Conservation (phyloP, 805 yeast species). For the Wickerhamiella bombiphila region DNA sequence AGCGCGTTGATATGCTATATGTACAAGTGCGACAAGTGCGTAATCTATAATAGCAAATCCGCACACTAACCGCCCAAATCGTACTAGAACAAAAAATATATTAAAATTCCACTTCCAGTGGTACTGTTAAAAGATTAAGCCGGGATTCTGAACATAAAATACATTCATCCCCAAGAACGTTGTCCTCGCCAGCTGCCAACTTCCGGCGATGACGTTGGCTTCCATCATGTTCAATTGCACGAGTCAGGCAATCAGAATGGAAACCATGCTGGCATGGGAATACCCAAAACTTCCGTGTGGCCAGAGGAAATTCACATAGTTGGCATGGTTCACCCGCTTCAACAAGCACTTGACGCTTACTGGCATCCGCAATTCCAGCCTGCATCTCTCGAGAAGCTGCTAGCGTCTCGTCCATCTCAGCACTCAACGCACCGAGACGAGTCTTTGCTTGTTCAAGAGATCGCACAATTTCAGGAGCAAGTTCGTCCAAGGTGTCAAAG, state of each 20-base stretch:
- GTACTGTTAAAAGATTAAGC: slow-evolving; percentile 54
- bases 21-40: too few species aligned
- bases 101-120: slow-evolving; percentile 24
- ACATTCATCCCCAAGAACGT: slow-evolving; percentile 50
- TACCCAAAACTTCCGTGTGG: slow-evolving; percentile 56
- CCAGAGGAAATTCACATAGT: slow-evolving; percentile 52
- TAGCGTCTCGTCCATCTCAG: slow-evolving; percentile 65
- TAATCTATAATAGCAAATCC: too few species aligned
- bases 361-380: slow-evolving; percentile 37
- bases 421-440: slow-evolving; percentile 47
- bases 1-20: too few species aligned
- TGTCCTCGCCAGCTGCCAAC: slow-evolving; percentile 25
- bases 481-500: slow-evolving; percentile 61
- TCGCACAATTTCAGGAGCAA: slow-evolving; percentile 68
- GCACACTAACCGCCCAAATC: too few species aligned
- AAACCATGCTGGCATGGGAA: slow-evolving; percentile 87
- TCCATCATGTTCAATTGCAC: slow-evolving; percentile 43
- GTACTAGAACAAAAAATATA: too few species aligned
- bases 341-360: slow-evolving; percentile 45
- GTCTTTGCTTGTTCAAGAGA: slow-evolving; percentile 64
- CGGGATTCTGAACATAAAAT: slow-evolving; percentile 62
- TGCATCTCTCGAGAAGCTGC: slow-evolving; percentile 43
- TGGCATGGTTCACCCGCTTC: slow-evolving; percentile 78
- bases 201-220: background rate
- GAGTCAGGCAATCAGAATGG: slow-evolving; percentile 75